Conservation (phyloP, 2,329 filamentous ascomycete species). For the Colletotrichum sp. region DNA sequence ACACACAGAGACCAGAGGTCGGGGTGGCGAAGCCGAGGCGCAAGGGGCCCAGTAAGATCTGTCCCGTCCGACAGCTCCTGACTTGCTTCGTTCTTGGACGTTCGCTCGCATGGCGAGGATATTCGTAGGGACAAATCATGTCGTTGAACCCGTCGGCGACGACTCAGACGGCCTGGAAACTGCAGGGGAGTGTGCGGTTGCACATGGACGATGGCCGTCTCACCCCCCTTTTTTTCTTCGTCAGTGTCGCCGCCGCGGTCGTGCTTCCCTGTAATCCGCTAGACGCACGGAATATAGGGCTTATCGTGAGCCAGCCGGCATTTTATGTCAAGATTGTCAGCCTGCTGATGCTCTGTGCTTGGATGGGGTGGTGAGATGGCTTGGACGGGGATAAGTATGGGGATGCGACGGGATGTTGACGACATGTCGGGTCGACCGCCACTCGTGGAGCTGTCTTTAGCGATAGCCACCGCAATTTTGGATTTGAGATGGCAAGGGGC, state of each 20-base stretch:
- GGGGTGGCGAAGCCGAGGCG: conserved; percentile 18
- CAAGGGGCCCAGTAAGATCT: not conserved
- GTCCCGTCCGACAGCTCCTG: not conserved
- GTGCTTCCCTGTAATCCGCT: conserved; percentile 6
- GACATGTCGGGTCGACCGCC: not conserved
- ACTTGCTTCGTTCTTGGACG: not conserved
- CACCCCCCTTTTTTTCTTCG: not conserved
- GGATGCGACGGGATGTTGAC: not conserved
- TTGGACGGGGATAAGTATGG: not conserved
- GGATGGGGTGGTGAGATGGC: not conserved
- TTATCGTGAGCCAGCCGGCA: conserved; percentile 5
- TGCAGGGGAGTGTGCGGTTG: conserved; percentile 5
- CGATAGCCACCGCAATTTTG: not conserved
- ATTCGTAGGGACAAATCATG: not conserved
- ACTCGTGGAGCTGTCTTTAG: not conserved
- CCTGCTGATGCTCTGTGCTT: not conserved
- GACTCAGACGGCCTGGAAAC: conserved; percentile 3
- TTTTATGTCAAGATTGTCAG: not conserved
- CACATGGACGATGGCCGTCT: conserved; percentile 16
- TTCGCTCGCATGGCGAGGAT: not conserved
- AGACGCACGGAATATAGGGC: conserved; percentile 13
- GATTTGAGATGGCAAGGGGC: not conserved
- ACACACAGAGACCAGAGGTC: not conserved
- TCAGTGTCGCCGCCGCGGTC: not conserved
- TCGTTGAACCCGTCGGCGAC: not conserved